Evolutionary conservation across 352 stramenopile species (phyloP), one percentile per base, ranked within the genome.

Genomic region (Globisporangium spinosum): DNA sequence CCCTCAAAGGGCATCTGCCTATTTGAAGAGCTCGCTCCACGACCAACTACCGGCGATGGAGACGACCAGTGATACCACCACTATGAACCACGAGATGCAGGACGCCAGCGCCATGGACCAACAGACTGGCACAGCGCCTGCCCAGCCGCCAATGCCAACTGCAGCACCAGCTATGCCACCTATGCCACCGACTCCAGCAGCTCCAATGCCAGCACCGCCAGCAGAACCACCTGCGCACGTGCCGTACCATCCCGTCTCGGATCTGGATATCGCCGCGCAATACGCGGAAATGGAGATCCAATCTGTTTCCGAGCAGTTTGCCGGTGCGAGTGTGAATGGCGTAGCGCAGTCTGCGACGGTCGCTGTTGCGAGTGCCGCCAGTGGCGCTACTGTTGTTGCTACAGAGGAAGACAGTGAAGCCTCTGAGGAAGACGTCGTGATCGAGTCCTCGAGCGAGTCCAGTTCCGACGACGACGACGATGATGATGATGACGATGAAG

Each of bases 241-340:
- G n/a, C 56, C 32, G n/a, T 34, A 62, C 34, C 29, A 56, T 4
- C 62, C 40, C 8, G 59, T 74, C n/a, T 85, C 78, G 22, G 82
- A 90, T 68, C 64, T 90, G 22, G 78, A 75, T 12, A 63, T 90
- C 22, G 82, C 77, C 8, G 80, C 82, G 27, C 71, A 87, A 29
- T 80, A 90, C 63, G 82, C 82, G 2, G 76, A 85, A 34, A 64
- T 73, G 12, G 80, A 90, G 69, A 70, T 90, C 32, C 73, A 77
- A 34, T 81, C 76, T 0, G 75, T 88, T 6, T 74, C 73, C 20
- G 68, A 70, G 32, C 75, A 86, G 56, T 84, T 90, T 43, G 75
- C 69, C 9, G 75, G 58, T 53, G 59, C 74, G 7, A 64, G 67
- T 22, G 67, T 70, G 22, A 67, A 73, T 2, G 70, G 62, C 32